Conservation (phyloP, 495 filamentous ascomycete genomes). For the Penicillium robsamsonii region DNA sequence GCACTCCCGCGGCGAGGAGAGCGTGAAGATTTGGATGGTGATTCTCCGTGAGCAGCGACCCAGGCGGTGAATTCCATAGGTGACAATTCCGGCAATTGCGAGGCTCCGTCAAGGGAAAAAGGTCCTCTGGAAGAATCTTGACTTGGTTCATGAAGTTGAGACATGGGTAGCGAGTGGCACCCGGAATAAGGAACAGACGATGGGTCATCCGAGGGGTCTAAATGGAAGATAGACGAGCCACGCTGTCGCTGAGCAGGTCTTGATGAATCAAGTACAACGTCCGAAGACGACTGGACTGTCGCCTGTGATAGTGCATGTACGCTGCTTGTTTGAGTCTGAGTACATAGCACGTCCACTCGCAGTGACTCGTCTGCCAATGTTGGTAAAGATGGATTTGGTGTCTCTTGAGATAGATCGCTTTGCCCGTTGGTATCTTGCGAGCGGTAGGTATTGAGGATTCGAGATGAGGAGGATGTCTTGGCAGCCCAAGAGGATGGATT, state of each 20-base stretch:
- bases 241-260: conserved; percentile 19
- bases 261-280: conserved; percentile 31
- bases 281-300: conserved; percentile 16
- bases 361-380: conserved; percentile 5
- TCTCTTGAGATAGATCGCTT: conserved; percentile 24
- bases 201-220: conserved; percentile 14
- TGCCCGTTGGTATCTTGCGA: conserved; percentile 24
- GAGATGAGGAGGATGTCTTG: conserved; percentile 41
- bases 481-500: conserved; percentile 26
- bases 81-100: conserved; percentile 4
- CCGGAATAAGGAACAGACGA: conserved; percentile 22
- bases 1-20: background rate
- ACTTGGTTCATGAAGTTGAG: conserved; percentile 12
- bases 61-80: conserved; percentile 20
- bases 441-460: conserved; percentile 34
- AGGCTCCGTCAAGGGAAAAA: conserved; percentile 6
- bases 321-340: conserved; percentile 25
- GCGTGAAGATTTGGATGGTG: conserved; percentile 21
- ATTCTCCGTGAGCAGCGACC: conserved; percentile 13
- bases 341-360: conserved; percentile 24
- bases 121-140: conserved; percentile 3
- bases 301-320: conserved; percentile 17
- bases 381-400: conserved; percentile 7
- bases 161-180: conserved; percentile 17
- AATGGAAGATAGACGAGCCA: conserved; percentile 7